phyloP scores from a whole-genome alignment of 208 protist species.

The Leishmania tarentolae region DNA sequence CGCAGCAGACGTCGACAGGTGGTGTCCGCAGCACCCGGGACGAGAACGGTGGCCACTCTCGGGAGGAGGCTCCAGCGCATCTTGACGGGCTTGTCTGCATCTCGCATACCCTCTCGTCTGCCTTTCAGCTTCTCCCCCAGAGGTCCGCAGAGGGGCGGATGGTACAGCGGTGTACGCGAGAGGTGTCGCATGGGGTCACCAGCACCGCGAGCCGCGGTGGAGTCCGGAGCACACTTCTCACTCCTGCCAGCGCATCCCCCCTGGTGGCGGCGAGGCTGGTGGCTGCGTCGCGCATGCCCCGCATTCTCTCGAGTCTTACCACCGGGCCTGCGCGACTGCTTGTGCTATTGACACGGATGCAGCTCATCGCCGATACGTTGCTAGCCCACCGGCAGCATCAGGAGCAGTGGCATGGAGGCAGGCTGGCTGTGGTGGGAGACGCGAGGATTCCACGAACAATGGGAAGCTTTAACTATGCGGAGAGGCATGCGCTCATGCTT shows the following conservation, averaged over 20 bases:
- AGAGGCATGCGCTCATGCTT: background rate
- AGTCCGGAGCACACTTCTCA: background rate
- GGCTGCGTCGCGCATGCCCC: constrained; percentile 17
- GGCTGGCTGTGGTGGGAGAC: background rate
- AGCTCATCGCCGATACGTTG: constrained; percentile 37
- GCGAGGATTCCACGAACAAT: background rate
- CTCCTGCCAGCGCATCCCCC: background rate
- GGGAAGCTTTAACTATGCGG: background rate
- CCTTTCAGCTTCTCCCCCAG: constrained; percentile 34
- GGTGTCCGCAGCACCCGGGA: background rate
- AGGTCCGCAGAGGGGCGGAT: background rate
- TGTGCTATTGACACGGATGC: constrained; percentile 39
- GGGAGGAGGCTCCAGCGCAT: constrained; percentile 13
- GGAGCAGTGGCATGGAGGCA: background rate
- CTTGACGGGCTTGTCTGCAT: constrained; percentile 49
- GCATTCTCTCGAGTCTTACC: constrained; percentile 28
- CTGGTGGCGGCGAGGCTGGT: background rate
- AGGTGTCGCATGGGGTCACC: background rate
- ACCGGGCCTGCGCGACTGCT: constrained; percentile 37
- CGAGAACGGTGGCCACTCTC: background rate
- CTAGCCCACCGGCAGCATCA: constrained; percentile 14
- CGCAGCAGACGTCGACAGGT: constrained; percentile 2
- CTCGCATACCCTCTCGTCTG: constrained; percentile 42
- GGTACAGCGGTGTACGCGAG: background rate
- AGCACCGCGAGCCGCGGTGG: background rate